These are phyloP conservation scores for Oryza meyeriana DNA, from an alignment of 176 grass and related monocot genomes.

Conservation along the genomic window DNA sequence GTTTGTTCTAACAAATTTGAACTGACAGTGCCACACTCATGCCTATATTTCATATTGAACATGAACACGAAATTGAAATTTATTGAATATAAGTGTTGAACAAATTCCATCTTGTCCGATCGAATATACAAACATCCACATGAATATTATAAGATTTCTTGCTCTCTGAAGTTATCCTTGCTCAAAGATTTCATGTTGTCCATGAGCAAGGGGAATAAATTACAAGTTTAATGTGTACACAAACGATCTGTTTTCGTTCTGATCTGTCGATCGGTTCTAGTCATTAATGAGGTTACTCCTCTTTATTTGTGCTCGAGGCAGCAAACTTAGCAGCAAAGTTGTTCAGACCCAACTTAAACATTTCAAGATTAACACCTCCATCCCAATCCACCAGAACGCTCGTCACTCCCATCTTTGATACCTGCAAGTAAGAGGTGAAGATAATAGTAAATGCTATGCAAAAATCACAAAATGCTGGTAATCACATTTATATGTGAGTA, in stretches of 20 bases:
- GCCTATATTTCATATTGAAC: neutral
- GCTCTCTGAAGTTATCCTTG: neutral
- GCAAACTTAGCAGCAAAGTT: conserved; percentile 50
- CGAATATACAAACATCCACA: neutral
- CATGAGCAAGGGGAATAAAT: conserved; percentile 20
- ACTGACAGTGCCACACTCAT: neutral
- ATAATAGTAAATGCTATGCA: neutral
- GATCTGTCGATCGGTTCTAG: neutral
- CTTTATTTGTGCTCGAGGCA: conserved; percentile 11
- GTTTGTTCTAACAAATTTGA: neutral
- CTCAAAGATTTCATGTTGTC: neutral
- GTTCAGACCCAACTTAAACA: conserved; percentile 75
- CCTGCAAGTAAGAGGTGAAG: conserved; percentile 36
- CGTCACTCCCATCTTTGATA: conserved; percentile 85
- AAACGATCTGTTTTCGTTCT: neutral
- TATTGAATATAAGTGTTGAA: neutral
- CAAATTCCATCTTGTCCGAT: neutral
- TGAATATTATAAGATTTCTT: neutral
- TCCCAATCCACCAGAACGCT: conserved; percentile 53
- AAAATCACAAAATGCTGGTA: neutral
- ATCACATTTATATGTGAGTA: neutral
- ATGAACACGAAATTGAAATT: neutral
- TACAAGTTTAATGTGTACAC: neutral
- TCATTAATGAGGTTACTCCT: conserved; percentile 22
- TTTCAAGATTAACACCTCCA: conserved; percentile 77